Evolutionary conservation across 768 basidiomycete species (phyloP), one percentile per base, ranked within the genome.

Genomic region (Coprinopsis cinerea): DNA sequence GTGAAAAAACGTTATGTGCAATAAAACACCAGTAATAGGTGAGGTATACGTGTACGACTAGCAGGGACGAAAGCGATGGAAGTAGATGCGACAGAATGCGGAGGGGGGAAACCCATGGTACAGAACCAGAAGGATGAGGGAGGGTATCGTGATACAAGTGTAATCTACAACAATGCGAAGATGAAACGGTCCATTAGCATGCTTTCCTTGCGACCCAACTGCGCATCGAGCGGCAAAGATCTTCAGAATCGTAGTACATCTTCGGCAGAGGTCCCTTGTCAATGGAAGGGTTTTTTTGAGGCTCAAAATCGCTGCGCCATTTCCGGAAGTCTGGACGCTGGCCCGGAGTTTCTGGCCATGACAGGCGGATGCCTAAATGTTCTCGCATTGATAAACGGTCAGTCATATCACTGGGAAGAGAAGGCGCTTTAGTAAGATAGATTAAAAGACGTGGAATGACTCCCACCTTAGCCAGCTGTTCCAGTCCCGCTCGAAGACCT

Each of bases 401-500:
- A 35, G 69, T 69, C 88, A 90, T 89, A 53, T 90, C 87, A 55
- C 87, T 89, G 51, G 18, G 52, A 36, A 46, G 37, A 20, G 32
- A 54, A 44, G 58, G 4, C 49, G 53, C 45, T 26, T 54, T 23
- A 11, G 7, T 2, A 25, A 32, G n/a, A 39, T 27, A 37, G 15
- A 27, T 18, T 30, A 47, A 42, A 47, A 45, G 25, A 36, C 42
- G 20, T 30, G 23, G 26, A 45, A 23, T 28, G 17, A 7, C 23
- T 63, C 81, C 60, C 42, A 88, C 87, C 72, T 75, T 64, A 81
- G 73, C 87, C 87, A 89, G 44, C 80, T 79, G 7, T 64, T 64
- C 85, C 86, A 88, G 44, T 78, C 78, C 1, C 67, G 61, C 28
- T 86, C 83, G 49, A 89, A 89, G 39, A 79, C 76, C 44, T 79